Base-by-base conservation (phyloP, 2,329 filamentous ascomycete genomes). In the Trichophyton mentagrophytes region DNA sequence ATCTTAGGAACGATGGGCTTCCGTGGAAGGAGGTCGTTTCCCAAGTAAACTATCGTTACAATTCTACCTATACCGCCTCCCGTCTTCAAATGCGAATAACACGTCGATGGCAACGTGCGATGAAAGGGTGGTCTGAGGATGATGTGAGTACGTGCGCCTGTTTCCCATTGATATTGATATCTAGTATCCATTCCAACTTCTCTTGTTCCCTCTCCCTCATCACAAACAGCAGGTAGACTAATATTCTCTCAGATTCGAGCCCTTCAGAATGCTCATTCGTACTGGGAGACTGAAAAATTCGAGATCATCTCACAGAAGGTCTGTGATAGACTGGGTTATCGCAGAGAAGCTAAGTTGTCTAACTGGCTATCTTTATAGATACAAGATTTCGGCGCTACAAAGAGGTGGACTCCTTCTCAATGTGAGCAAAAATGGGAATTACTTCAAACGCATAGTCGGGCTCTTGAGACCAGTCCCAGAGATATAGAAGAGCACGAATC, bases 81-180 rank as follows among this genome's bases (percentile, higher is more conserved):
- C 68, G 73, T 36, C 66, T 76, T 61, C 74, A 76, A 65, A 76
- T 76, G 74, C 71, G 74, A 36, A 68, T 74, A 62, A 64, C 69
- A 40, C 73, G 74, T 36, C 59, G 61, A 53, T 59, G 58, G 44
- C 65, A 72, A 49, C 70, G 71, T 51, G 71, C 72, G 59, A 68
- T 72, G 59, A 68, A 71, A 27, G 64, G 68, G 46, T 76, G 74
- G 74, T 72, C 74, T 61, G 71, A 74, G 62, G 67, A 71, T 60
- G 73, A 76, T 75, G 72, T 76, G 72, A 74, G 73, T 76, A 74
- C 67, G 74, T 74, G 68, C 64, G 36, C 49, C 17, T 59, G 4
- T 63, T 44, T 57, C 62, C 33, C 9, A 53, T n/a, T 33, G 7
- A n/a, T 5, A 33, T 53, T 33, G 2, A 30, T 53, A 3, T 27